Evolutionary conservation across 2,329 filamentous ascomycete genomes (phyloP).

Genomic region (Colletotrichum lindemuthianum): DNA sequence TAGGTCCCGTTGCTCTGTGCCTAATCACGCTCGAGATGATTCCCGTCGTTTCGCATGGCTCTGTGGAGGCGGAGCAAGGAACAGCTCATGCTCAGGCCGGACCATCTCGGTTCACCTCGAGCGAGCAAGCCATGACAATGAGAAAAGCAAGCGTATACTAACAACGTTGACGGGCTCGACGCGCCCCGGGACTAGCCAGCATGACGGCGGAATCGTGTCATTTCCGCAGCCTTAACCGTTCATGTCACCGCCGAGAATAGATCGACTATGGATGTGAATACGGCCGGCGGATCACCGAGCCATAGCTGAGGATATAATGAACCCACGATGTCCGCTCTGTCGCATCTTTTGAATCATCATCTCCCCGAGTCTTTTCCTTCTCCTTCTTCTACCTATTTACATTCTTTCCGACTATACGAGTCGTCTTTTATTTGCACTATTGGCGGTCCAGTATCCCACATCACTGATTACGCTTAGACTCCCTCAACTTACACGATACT

Average conservation of each 20-base stretch:
- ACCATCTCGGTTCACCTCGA: slow-evolving; percentile 13
- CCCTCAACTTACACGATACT: neutral
- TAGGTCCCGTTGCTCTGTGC: neutral
- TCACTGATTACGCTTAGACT: too few relatives aligned
- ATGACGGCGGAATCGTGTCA: slow-evolving; percentile 8
- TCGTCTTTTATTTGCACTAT: slow-evolving; percentile 12
- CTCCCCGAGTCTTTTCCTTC: slow-evolving; percentile 10
- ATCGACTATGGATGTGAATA: neutral
- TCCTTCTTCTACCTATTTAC: neutral
- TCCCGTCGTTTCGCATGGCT: slow-evolving; percentile 1
- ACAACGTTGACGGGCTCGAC: slow-evolving; percentile 22
- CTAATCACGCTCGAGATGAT: slow-evolving; percentile 7
- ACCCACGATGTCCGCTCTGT: slow-evolving; percentile 1
- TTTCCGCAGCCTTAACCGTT: slow-evolving; percentile 7
- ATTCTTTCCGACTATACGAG: slow-evolving; percentile 5
- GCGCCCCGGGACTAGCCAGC: slow-evolving; percentile 16
- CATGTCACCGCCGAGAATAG: slow-evolving; percentile 23
- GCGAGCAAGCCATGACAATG: neutral
- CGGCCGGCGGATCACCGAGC: neutral
- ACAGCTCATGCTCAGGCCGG: slow-evolving; percentile 6
- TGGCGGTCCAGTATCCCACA: too few relatives aligned
- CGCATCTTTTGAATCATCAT: slow-evolving; percentile 2
- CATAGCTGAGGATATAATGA: slow-evolving; percentile 26
- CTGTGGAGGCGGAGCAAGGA: slow-evolving; percentile 21
- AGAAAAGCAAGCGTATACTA: slow-evolving; percentile 14